Base-by-base conservation (phyloP, 164 flowering plant species). In the Brasenia schreberi region DNA sequence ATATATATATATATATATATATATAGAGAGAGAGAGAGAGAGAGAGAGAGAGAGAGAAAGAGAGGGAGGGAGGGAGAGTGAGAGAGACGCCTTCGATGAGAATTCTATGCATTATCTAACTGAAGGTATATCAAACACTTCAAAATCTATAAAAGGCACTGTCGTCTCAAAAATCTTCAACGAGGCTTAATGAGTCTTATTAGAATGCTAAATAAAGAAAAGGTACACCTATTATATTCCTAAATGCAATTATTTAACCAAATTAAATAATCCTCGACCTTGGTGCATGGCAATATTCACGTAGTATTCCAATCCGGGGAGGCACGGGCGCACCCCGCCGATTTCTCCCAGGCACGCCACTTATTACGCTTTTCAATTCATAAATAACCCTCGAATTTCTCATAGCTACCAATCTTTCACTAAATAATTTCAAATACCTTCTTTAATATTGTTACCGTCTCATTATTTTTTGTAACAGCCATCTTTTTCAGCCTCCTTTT, bases 291-390 rank as follows among this genome's bases (percentile, higher is more conserved):
- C 71, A 69, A 65, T 72, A 72, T 74, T 72, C 66, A 74, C 73
- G 69, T 66, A 61, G 71, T 77, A 67, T 76, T 80, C 56, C 56
- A 49, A 49, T 73, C 81, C 87, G 63, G 81, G 87, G 69, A 80
- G 82, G 86, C 90, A 83, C 87, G 90, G 87, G 85, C 70, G 80
- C 78, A 49, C 56, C 82, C 84, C 90, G 85, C 84, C 74, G 80
- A 82, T 85, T 85, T 83, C 86, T 85, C 90, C 90, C 33, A 85
- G 70, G 83, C 73, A 78, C 81, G 66, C 62, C 18, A 60, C 53
- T 70, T 66, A 64, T 63, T 62, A 69, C 11, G 17, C 44, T 42
- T 72, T 58, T 73, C 19, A 66, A 62, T 43, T 56, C 66, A 73
- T 19, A 61, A 65, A 44, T 18, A 23, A 42, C 14, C 59, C 49